Conservation (phyloP, 441 rosid species). For the Geranium incanum region DNA sequence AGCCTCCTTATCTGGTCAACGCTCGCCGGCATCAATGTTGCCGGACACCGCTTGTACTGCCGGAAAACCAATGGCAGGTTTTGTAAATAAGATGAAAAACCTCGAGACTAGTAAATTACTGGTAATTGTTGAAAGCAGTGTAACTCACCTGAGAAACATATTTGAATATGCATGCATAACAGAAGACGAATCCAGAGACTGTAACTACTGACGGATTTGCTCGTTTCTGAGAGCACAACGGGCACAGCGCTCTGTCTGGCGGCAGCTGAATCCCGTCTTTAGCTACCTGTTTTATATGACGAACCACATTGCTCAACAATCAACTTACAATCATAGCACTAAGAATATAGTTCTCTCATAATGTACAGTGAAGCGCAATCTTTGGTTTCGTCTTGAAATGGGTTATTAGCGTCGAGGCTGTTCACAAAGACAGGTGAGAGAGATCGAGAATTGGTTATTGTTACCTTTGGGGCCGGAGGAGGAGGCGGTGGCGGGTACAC, state of each 20-base stretch:
- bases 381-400: not conserved
- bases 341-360: too few species aligned
- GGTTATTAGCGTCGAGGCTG: not conserved
- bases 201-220: constrained; percentile 96
- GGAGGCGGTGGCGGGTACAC: constrained; percentile 98
- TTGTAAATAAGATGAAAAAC: not conserved
- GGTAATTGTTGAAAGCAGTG: not conserved
- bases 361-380: not conserved
- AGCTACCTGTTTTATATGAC: constrained; percentile 48
- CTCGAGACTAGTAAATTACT: not conserved
- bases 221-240: constrained; percentile 88
- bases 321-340: too few species aligned
- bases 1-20: constrained; percentile 88
- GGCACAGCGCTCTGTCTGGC: constrained; percentile 66
- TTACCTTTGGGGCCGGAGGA: constrained; percentile 91
- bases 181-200: constrained; percentile 90
- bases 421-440: not conserved
- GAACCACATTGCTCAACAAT: not conserved
- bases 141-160: constrained; percentile 73
- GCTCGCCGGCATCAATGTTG: constrained; percentile 67
- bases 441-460: constrained; percentile 6
- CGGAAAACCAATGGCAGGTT: not conserved
- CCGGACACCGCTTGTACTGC: constrained; percentile 92
- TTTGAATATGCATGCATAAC: constrained; percentile 89
- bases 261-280: constrained; percentile 83